These are phyloP conservation scores for Penicillium verrucosum DNA, from an alignment of 2,329 filamentous ascomycete genomes.

Conservation along the genomic window DNA sequence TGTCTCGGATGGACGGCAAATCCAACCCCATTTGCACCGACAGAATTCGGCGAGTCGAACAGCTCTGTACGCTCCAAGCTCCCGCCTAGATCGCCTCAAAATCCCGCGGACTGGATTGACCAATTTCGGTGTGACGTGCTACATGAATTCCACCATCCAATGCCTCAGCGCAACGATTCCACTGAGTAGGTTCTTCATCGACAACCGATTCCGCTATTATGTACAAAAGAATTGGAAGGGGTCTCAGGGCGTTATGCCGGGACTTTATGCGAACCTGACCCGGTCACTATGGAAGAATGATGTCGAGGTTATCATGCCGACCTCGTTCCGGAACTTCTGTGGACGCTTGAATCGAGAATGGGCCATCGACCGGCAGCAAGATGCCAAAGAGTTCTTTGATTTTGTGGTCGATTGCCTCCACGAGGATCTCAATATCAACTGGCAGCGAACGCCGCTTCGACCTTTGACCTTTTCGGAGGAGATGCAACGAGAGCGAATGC, in stretches of 20 bases:
- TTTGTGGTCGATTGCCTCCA: conserved; percentile 79
- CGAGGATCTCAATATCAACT: conserved; percentile 76
- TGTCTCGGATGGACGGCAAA: conserved; percentile 60
- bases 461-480: conserved; percentile 60
- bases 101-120: conserved; percentile 69
- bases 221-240: conserved; percentile 65
- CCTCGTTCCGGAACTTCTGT: conserved; percentile 65
- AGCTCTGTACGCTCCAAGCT: conserved; percentile 42
- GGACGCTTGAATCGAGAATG: conserved; percentile 64
- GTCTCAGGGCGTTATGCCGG: conserved; percentile 61
- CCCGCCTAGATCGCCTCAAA: conserved; percentile 45
- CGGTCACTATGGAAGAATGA: conserved; percentile 63
- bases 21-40: conserved; percentile 42
- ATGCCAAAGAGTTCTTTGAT: conserved; percentile 83
- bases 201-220: conserved; percentile 58
- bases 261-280: conserved; percentile 60
- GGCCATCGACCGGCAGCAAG: conserved; percentile 76
- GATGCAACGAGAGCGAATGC: conserved; percentile 57
- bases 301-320: conserved; percentile 51
- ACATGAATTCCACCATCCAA: conserved; percentile 89
- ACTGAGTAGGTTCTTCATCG: conserved; percentile 62
- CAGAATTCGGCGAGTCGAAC: conserved; percentile 46
- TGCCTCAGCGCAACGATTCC: conserved; percentile 70
- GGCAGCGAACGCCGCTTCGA: conserved; percentile 56
- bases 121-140: conserved; percentile 82